Percentiles rank a stretch among this genome's conserved stretches.
Conservation (phyloP, 495 filamentous ascomycete genomes). For the Tuber umbilicatum region DNA sequence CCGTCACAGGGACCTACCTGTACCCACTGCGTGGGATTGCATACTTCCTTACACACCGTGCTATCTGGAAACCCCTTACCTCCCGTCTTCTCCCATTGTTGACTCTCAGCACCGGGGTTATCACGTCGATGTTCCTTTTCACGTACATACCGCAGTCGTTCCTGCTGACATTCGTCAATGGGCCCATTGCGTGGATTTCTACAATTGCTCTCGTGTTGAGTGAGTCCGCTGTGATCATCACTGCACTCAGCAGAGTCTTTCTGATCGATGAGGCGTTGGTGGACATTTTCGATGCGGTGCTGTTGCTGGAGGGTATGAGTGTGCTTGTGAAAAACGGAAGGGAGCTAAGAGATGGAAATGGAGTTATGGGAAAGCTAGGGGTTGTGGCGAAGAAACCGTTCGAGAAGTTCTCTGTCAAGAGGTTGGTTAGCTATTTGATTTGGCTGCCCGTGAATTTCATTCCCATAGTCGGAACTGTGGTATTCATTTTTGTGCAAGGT, state of each 20-base stretch:
- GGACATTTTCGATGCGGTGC: slow-evolving; percentile 86
- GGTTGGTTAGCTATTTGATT: slow-evolving; percentile 30
- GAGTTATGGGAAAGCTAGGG: slow-evolving; percentile 63
- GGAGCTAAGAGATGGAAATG: slow-evolving; percentile 53
- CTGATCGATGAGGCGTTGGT: slow-evolving; percentile 70
- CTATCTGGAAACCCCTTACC: slow-evolving; percentile 62
- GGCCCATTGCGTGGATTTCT: slow-evolving; percentile 72
- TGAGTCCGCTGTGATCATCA: slow-evolving; percentile 74
- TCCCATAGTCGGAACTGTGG: slow-evolving; percentile 75
- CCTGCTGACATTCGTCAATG: slow-evolving; percentile 73
- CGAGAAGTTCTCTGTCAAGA: slow-evolving; percentile 46
- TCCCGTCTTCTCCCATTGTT: slow-evolving; percentile 63
- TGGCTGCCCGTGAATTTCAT: slow-evolving; percentile 86
- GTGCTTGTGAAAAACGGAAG: slow-evolving; percentile 64
- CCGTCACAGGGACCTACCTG: slow-evolving; percentile 29
- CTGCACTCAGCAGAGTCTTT: slow-evolving; percentile 62
- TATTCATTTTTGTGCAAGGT: slow-evolving; percentile 74
- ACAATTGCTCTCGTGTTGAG: slow-evolving; percentile 70
- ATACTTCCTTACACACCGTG: slow-evolving; percentile 64
- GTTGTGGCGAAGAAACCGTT: slow-evolving; percentile 68
- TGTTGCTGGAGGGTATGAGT: slow-evolving; percentile 53
- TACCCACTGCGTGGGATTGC: slow-evolving; percentile 54
- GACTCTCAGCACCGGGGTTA: slow-evolving; percentile 61
- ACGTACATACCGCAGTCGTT: slow-evolving; percentile 78
- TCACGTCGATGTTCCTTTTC: slow-evolving; percentile 44